Evolutionary conservation across 2,329 filamentous ascomycete species (phyloP), one percentile per base, ranked within the genome.

Genomic region (Verticillium tricorpus): DNA sequence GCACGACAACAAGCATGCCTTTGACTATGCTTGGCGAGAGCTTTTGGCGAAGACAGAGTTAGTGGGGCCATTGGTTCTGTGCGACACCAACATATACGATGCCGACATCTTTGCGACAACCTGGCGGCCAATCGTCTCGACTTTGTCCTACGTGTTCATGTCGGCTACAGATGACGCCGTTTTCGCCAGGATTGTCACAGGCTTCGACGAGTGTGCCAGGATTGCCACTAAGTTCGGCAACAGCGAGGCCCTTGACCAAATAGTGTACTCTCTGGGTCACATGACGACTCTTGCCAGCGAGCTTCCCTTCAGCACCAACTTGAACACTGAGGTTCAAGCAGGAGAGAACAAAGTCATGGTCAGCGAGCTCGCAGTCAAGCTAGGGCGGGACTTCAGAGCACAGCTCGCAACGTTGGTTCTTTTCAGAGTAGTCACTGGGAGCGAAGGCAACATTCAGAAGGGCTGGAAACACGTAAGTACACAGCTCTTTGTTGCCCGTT

Each of bases 11-110:
- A 91, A 94, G 73, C 90, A 97, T 77, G 93, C 93, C 1, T 98
- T 98, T 71, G 94, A 98, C 73, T 95, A 96, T 75, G 94, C 95
- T 2, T 99, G 95, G 95, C 94, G 94, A 73, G 95, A 99, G 74
- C 79, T 99, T 12, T 79, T 98, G 50, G 78, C 93, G 66, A 98
- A 98, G 77, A 89, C 93, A 0, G 88, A 91, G 66, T 86, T 87
- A 7, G 86, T 92, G 0, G 88, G 90, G 1, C 85, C 89, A 59
- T 81, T 98, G 55, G 79, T 90, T 37, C 80, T 94, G 34, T 96
- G 93, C 73, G 85, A 96, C 67, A 97, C 94, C 5, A 98, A 97
- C 71, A 88, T 96, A 45, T 99, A 92, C 74, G 96, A 99, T 74
- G 92, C 93, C 4, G 93, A 99, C 72, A 97, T 99, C 92, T 99